These are phyloP conservation scores for Isochrysis galbana DNA, from an alignment of 78 protist genomes.

Conservation along the genomic window DNA sequence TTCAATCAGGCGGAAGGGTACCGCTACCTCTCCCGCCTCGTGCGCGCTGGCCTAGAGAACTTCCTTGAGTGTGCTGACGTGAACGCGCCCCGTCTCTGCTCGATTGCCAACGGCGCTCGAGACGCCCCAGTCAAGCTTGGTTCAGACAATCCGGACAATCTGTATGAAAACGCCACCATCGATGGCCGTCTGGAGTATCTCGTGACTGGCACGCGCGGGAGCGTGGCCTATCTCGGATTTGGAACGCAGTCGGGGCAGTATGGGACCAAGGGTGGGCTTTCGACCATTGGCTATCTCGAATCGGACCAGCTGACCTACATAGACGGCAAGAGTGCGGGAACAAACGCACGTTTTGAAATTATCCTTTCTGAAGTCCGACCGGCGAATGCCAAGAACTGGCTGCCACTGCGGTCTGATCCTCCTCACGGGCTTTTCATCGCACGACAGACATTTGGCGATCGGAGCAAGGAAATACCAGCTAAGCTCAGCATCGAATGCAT, in stretches of 20 bases:
- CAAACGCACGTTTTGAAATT: neutral
- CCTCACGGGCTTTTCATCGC: neutral
- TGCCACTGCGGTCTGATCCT: neutral
- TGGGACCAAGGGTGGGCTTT: slow-evolving; percentile 22
- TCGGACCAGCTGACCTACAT: neutral
- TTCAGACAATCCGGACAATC: slow-evolving; percentile 38
- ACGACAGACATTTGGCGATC: neutral
- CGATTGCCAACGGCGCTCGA: slow-evolving; percentile 20
- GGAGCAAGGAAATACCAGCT: neutral
- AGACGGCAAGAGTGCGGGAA: neutral
- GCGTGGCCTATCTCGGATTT: slow-evolving; percentile 25
- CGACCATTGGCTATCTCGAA: neutral
- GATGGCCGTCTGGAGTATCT: neutral
- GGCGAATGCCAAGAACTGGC: neutral
- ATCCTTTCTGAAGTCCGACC: neutral
- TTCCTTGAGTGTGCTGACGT: slow-evolving; percentile 12
- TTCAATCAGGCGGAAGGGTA: slow-evolving; percentile 36
- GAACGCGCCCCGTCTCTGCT: neutral
- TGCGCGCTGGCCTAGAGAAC: slow-evolving; percentile 30
- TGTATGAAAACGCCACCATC: slow-evolving; percentile 25
- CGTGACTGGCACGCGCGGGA: slow-evolving; percentile 30
- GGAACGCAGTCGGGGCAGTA: slow-evolving; percentile 23
- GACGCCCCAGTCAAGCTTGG: neutral
- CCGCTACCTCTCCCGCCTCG: slow-evolving; percentile 32
- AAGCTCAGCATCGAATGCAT: neutral